Evolutionary conservation across 2,329 filamentous ascomycete genomes (phyloP).

Genomic region (Cladosporium austrohemisphaericum): DNA sequence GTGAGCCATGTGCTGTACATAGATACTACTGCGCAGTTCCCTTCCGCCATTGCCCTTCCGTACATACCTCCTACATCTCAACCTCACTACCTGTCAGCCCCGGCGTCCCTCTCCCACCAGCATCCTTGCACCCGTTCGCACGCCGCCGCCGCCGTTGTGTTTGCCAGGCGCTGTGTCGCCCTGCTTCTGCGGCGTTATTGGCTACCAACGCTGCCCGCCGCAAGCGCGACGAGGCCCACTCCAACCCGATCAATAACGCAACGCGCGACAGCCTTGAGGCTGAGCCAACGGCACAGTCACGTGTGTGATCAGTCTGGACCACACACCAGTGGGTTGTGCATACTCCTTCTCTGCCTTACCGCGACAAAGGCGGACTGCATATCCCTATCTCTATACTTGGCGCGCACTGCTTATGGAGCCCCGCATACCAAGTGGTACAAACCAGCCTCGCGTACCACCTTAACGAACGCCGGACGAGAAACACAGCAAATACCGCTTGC

Average conservation of each 20-base stretch:
- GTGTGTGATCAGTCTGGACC: conserved; percentile 4
- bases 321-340: too few species aligned
- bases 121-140: conserved; percentile 13
- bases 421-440: conserved; percentile 1
- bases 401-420: conserved; percentile 12
- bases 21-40: too few species aligned
- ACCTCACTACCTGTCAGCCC: conserved; percentile 2
- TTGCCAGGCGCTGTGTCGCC: neutral
- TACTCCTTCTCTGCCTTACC: too few species aligned
- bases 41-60: too few species aligned
- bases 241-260: neutral
- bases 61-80: too few species aligned
- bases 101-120: neutral
- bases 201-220: neutral
- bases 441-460: conserved; percentile 11
- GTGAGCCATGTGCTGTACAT: too few species aligned
- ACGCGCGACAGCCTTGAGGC: too few species aligned
- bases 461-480: conserved; percentile 7
- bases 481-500: conserved; percentile 3
- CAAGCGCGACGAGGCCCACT: conserved; percentile 6
- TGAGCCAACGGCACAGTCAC: too few species aligned
- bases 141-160: conserved; percentile 11
- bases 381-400: neutral
- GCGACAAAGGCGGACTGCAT: neutral
- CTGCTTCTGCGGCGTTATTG: neutral